Percentiles rank a stretch among this genome's conserved stretches.
Conservation (phyloP, 1,284 basidiomycete genomes). For the Termitomyces sp. region DNA sequence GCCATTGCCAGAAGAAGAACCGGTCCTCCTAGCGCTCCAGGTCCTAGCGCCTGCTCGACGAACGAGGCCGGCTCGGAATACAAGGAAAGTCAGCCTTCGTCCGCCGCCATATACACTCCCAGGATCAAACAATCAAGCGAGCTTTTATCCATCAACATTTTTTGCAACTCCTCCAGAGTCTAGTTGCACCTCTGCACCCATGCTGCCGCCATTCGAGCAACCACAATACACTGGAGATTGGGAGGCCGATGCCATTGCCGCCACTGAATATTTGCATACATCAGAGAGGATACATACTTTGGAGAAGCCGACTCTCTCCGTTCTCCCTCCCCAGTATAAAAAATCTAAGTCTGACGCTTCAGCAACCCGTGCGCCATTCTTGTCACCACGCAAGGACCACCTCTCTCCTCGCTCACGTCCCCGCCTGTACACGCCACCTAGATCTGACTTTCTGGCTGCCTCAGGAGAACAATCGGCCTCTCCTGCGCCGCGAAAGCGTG, state of each 20-base stretch:
- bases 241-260: constrained; percentile 10
- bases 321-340: neutral
- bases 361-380: neutral
- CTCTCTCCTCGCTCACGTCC: constrained; percentile 2
- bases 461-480: neutral
- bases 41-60: constrained; percentile 8
- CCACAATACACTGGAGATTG: constrained; percentile 13
- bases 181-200: neutral
- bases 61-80: constrained; percentile 1
- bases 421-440: neutral
- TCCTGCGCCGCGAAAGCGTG: constrained; percentile 4
- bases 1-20: neutral
- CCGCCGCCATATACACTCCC: neutral
- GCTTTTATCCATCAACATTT: neutral
- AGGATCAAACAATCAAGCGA: neutral
- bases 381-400: neutral
- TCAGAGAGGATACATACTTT: neutral
- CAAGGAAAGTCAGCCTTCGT: neutral
- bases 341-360: neutral
- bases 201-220: neutral
- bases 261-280: constrained; percentile 1
- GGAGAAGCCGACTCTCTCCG: neutral
- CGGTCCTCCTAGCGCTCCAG: neutral
- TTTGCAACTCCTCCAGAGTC: neutral
- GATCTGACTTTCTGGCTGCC: neutral